These are phyloP conservation scores for Cystofilobasidium bisporidii DNA, from an alignment of 768 basidiomycete genomes.

Conservation along the genomic window DNA sequence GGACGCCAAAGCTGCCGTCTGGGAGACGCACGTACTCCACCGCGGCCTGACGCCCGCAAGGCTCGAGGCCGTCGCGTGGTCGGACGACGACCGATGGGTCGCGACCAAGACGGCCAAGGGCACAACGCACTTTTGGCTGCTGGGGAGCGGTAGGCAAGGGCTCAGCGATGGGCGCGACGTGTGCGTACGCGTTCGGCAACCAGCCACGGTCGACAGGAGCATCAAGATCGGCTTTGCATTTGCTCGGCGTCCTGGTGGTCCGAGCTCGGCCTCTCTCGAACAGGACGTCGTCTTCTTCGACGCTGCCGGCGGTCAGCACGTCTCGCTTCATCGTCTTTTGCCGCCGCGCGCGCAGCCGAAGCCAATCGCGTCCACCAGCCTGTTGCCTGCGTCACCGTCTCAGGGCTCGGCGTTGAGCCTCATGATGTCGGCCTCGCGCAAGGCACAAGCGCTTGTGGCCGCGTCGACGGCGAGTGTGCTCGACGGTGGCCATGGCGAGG, in stretches of 20 bases:
- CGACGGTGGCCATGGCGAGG: not conserved
- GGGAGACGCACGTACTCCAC: conserved; percentile 7
- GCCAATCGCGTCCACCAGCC: not conserved
- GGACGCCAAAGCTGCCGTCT: not conserved
- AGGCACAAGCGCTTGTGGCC: not conserved
- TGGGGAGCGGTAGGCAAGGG: not conserved
- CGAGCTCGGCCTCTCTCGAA: not conserved
- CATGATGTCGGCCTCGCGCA: conserved; percentile 8
- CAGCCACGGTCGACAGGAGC: not conserved
- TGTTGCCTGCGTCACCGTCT: not conserved
- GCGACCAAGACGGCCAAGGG: not conserved
- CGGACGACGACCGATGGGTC: not conserved
- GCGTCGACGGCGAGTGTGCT: not conserved
- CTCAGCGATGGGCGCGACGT: not conserved
- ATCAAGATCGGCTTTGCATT: not conserved
- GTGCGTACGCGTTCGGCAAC: not conserved
- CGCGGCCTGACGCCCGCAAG: not conserved
- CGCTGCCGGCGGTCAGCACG: not conserved
- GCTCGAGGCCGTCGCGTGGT: not conserved
- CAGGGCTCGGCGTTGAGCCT: conserved; percentile 1
- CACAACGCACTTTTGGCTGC: not conserved
- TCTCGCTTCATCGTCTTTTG: not conserved
- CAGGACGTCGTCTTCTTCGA: not conserved
- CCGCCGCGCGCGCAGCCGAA: not conserved
- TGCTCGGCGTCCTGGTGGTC: not conserved